phyloP scores from a whole-genome alignment of 345 rosid genomes.

The Geranium rotundifolium region DNA sequence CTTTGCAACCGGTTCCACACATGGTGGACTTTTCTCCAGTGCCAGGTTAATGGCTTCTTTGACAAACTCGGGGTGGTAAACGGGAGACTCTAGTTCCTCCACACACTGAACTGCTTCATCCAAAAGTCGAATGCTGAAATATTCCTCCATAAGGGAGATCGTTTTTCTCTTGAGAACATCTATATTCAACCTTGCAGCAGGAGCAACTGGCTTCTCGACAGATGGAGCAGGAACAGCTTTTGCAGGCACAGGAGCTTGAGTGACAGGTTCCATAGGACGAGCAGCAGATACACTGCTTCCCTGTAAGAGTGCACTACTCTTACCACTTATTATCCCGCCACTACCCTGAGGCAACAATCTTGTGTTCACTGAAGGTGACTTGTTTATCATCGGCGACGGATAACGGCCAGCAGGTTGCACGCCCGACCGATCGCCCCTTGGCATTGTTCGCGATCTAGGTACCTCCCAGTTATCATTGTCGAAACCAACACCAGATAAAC shows the following conservation, averaged over 20 bases:
- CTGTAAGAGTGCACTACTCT: slow-evolving; percentile 28
- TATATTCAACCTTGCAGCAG: slow-evolving; percentile 24
- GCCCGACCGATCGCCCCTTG: slow-evolving; percentile 61
- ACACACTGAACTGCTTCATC: slow-evolving; percentile 72
- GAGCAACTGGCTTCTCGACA: slow-evolving; percentile 19
- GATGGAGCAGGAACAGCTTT: slow-evolving; percentile 18
- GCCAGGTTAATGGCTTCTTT: slow-evolving; percentile 72
- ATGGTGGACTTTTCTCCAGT: slow-evolving; percentile 58
- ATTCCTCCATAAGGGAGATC: slow-evolving; percentile 60
- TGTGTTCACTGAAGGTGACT: slow-evolving; percentile 34
- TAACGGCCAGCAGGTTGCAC: slow-evolving; percentile 33
- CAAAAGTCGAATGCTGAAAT: slow-evolving; percentile 37
- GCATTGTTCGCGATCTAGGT: slow-evolving; percentile 52
- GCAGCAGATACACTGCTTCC: slow-evolving; percentile 17
- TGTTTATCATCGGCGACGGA: slow-evolving; percentile 34
- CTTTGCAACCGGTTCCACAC: slow-evolving; percentile 33
- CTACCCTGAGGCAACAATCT: slow-evolving; percentile 26
- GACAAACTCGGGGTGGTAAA: slow-evolving; percentile 63
- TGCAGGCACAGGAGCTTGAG: slow-evolving; percentile 11
- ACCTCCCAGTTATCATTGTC: slow-evolving; percentile 84
- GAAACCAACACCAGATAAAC: slow-evolving; percentile 46
- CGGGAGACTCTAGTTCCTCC: slow-evolving; percentile 55
- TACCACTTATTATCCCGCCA: slow-evolving; percentile 19
- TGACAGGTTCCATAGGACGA: slow-evolving; percentile 13
- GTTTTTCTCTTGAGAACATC: slow-evolving; percentile 55